Conservation (phyloP, 352 stramenopile genomes). For the Phytopythium delawarense region DNA sequence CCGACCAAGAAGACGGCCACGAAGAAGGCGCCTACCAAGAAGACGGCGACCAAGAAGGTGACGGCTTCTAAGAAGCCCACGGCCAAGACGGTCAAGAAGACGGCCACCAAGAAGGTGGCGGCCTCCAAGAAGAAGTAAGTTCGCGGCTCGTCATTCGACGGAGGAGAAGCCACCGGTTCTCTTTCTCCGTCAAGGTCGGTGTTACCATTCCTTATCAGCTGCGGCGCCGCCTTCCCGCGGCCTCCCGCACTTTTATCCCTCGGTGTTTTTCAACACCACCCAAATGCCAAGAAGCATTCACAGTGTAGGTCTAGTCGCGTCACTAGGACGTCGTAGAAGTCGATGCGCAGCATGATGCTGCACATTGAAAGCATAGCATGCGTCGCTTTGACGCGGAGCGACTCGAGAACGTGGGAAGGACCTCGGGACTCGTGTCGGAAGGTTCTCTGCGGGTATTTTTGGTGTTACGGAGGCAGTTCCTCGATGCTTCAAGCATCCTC, state of each 20-base stretch:
- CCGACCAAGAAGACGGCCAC: conserved; percentile 56
- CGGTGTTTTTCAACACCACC: conserved; percentile 91
- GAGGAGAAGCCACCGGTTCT: no score
- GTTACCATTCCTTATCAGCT: conserved; percentile 7
- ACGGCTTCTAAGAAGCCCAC: conserved; percentile 34
- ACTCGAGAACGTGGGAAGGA: no score
- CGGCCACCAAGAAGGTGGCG: conserved; percentile 44
- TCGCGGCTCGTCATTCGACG: not conserved
- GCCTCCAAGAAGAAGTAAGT: conserved; percentile 50
- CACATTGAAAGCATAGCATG: no score
- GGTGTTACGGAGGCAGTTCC: no score
- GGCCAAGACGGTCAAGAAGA: conserved; percentile 27
- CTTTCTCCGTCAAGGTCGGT: conserved; percentile 3
- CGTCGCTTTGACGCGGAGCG: no score
- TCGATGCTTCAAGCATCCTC: no score
- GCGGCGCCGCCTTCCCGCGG: conserved; percentile 5
- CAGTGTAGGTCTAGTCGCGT: not conserved
- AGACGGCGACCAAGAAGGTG: conserved; percentile 32
- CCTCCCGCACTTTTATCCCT: conserved; percentile 23
- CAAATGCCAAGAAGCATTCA: conserved; percentile 36
- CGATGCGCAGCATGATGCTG: no score
- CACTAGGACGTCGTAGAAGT: no score
- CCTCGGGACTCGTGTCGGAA: no score
- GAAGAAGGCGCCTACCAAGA: conserved; percentile 16
- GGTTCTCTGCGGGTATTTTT: no score